A percentile compares a stretch with the other conserved stretches of the same genome.
Conservation (phyloP, 106 monocot species). For the Phalaenopsis aphrodite region DNA sequence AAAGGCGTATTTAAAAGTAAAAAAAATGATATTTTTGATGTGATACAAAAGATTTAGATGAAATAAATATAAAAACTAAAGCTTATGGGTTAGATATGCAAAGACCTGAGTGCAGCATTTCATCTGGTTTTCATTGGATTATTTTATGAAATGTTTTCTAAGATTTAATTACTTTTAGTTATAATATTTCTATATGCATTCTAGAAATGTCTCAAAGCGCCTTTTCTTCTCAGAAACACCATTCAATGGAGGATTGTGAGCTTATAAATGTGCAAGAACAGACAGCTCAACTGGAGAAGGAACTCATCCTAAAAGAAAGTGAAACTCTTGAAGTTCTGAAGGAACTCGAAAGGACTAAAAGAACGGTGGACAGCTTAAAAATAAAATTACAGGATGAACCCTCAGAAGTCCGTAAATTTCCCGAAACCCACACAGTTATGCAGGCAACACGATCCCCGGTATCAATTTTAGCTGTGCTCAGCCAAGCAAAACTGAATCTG, state of each 20-base stretch:
- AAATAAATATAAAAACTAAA: too few species aligned
- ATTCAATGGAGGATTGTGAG: slow-evolving; percentile 25
- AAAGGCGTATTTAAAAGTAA: too few species aligned
- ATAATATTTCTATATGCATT: neutral
- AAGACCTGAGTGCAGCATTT: too few species aligned
- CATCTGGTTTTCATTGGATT: neutral
- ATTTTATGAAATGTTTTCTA: neutral
- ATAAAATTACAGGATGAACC: slow-evolving; percentile 44
- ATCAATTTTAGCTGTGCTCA: slow-evolving; percentile 46
- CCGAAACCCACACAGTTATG: neutral
- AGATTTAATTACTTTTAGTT: neutral
- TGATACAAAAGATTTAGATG: too few species aligned
- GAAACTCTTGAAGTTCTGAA: slow-evolving; percentile 72
- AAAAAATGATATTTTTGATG: too few species aligned
- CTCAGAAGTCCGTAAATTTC: slow-evolving; percentile 9
- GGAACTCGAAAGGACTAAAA: slow-evolving; percentile 75
- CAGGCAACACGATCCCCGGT: slow-evolving; percentile 30
- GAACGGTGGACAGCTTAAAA: slow-evolving; percentile 46
- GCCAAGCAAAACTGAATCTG: slow-evolving; percentile 74
- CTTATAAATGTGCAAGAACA: slow-evolving; percentile 32
- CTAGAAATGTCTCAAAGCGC: neutral
- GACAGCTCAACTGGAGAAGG: slow-evolving; percentile 60
- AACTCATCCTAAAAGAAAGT: slow-evolving; percentile 72
- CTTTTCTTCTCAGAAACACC: slow-evolving; percentile 5
- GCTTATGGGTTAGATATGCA: too few species aligned